Percentiles rank a stretch among this genome's conserved stretches.
These are phyloP conservation scores for Xylariaceae sp. DNA, from an alignment of 2,329 filamentous ascomycete species.

Conservation along the genomic window DNA sequence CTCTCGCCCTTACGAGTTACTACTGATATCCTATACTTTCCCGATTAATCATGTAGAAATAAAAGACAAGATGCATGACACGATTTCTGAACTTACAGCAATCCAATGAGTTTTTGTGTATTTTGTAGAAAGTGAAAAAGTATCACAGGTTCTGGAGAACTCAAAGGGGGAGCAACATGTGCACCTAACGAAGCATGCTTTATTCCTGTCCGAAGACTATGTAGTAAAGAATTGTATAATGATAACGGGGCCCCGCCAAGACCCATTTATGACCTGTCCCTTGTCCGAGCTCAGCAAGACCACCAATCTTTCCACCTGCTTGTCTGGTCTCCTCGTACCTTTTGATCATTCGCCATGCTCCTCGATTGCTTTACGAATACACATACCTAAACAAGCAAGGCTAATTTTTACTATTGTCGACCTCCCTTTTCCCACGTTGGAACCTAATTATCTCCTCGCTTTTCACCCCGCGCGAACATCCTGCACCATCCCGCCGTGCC, in stretches of 20 bases:
- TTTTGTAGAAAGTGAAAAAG: too few relatives aligned
- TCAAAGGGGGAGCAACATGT: too few relatives aligned
- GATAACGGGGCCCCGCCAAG: neutral
- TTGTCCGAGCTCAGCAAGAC: neutral
- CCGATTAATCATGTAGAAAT: too few relatives aligned
- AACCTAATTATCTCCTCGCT: neutral
- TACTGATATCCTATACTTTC: too few relatives aligned
- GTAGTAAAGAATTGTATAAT: neutral
- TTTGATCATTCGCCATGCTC: neutral
- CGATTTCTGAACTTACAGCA: too few relatives aligned
- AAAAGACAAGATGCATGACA: too few relatives aligned
- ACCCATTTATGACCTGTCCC: neutral
- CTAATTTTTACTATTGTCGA: neutral
- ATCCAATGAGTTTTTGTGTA: too few relatives aligned
- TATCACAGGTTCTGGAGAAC: too few relatives aligned
- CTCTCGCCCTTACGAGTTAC: too few relatives aligned
- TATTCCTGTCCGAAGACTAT: neutral
- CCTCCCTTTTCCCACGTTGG: neutral
- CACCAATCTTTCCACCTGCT: neutral
- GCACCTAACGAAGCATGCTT: too few relatives aligned
- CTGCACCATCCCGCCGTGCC: neutral
- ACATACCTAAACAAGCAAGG: neutral
- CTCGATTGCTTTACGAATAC: neutral
- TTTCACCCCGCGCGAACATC: neutral
- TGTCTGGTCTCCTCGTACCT: neutral